A percentile compares a stretch with the other conserved stretches of the same genome.
phyloP scores from a whole-genome alignment of 2,329 filamentous ascomycete species.

The Hirsutella minnesotensis region DNA sequence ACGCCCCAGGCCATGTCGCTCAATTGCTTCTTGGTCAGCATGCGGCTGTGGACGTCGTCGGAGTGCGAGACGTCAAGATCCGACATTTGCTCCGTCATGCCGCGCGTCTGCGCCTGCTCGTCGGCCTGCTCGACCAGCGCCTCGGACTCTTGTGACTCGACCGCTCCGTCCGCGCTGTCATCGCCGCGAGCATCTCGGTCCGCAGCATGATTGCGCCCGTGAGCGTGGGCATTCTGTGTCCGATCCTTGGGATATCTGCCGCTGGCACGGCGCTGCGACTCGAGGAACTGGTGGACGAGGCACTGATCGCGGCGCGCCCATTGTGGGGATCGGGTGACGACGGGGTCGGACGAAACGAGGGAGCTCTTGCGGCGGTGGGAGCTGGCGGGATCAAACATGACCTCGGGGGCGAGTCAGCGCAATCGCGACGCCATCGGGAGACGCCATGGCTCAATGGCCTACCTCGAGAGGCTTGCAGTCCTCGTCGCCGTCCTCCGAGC shows the following conservation, averaged over 20 bases:
- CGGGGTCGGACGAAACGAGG: constrained; percentile 39
- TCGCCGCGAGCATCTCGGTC: not conserved
- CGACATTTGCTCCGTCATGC: constrained; percentile 31
- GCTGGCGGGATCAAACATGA: constrained; percentile 50
- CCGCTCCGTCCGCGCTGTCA: constrained; percentile 8
- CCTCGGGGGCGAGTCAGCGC: constrained; percentile 24
- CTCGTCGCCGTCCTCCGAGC: constrained; percentile 36
- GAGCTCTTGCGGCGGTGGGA: constrained; percentile 56
- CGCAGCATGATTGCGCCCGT: not conserved
- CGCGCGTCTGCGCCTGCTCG: constrained; percentile 41
- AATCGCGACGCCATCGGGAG: too few relatives aligned
- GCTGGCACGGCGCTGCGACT: constrained; percentile 35
- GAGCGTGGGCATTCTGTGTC: constrained; percentile 5
- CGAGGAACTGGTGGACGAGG: constrained; percentile 53
- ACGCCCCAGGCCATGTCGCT: constrained; percentile 97
- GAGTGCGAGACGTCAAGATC: constrained; percentile 25
- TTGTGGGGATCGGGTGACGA: constrained; percentile 17
- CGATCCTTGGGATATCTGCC: constrained; percentile 11
- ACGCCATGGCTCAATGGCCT: too few relatives aligned
- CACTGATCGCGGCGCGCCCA: constrained; percentile 38
- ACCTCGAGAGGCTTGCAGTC: constrained; percentile 37
- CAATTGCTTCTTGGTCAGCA: constrained; percentile 88
- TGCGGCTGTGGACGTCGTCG: constrained; percentile 44
- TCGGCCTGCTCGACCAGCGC: constrained; percentile 39
- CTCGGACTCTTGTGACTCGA: not conserved